Base-by-base conservation (phyloP, 2,329 filamentous ascomycete species). In the Trichothecium roseum region DNA sequence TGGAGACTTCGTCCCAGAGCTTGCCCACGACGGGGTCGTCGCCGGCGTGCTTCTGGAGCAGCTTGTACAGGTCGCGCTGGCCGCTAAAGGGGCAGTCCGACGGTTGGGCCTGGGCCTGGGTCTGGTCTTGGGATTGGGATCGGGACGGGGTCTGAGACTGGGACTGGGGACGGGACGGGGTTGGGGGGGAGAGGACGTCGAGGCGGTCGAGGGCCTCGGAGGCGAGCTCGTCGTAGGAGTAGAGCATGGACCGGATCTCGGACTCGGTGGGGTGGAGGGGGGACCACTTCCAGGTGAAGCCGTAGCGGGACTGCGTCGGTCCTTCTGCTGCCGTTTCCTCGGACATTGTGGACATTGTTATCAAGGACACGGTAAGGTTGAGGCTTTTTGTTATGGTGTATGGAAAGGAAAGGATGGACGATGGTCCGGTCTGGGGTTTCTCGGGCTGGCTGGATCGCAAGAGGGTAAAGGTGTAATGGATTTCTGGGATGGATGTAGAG, bases 1-100 rank as follows among this genome's bases (percentile, higher is more conserved):
- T 76, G 38, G 75, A 79, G 37, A 82, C 64, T 48, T 86, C 66
- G 1, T 57, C 52, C 83, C 82, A 88, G 8, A 89, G 59, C 36
- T 68, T 46, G 2, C 50, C 46, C 3, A 72, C 58, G 28, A 72
- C 68, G 17, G 69, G 59, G 45, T 88, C 72, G 5, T 64, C 60
- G 3, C 58, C 51, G 8, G 66, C 62, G 51, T 86, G 64, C 5
- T 79, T 65, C 45, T 64, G 58, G 2, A 89, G 56, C 8, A 85
- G 54, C 9, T 60, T 61, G 48, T 81, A 85, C 1, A 84, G 52
- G 47, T 86, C 81, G 45, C 76, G 52, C 18, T 55, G 52, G n/a
- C n/a, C n/a, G 6, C 47, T 27, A 31, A 40, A 35, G 32, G 38
- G 35, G 30, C 35, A 37, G 29, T 30, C 37, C 24, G 18, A 37